phyloP scores from a whole-genome alignment of 768 basidiomycete genomes.

The Tricholomella constricta region DNA sequence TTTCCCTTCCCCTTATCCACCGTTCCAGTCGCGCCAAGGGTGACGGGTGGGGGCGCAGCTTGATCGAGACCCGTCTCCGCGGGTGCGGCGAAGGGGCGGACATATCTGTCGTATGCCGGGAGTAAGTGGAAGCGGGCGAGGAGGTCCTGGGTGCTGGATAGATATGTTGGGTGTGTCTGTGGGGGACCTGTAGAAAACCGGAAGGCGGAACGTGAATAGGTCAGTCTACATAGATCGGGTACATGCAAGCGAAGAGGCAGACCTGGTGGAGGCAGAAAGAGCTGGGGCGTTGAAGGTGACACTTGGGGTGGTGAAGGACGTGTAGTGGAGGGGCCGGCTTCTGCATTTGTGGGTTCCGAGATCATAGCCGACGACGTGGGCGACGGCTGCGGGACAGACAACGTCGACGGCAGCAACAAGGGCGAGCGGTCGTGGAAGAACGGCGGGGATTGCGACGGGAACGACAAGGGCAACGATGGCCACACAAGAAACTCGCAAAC shows the following conservation, averaged over 20 bases:
- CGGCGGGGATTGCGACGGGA: conserved; percentile 7
- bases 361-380: conserved; percentile 32
- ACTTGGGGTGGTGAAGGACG: conserved; percentile 30
- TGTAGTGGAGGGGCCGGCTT: conserved; percentile 62
- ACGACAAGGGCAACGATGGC: conserved; percentile 18
- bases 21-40: conserved; percentile 21
- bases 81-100: conserved; percentile 51
- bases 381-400: conserved; percentile 17
- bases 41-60: conserved; percentile 15
- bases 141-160: conserved; percentile 79
- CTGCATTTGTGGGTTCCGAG: conserved; percentile 50
- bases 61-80: conserved; percentile 29
- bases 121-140: conserved; percentile 70
- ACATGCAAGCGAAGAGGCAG: conserved; percentile 18
- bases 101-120: conserved; percentile 80
- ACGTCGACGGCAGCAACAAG: conserved; percentile 21
- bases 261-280: conserved; percentile 47
- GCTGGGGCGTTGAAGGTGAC: conserved; percentile 27
- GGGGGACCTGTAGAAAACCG: conserved; percentile 30
- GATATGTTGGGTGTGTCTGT: conserved; percentile 46
- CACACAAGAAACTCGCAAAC: conserved; percentile 19
- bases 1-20: conserved; percentile 55
- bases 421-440: conserved; percentile 18
- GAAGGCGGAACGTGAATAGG: conserved; percentile 2
- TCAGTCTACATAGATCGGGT: background rate